Percentiles rank a stretch among this genome's conserved stretches.
phyloP scores from a whole-genome alignment of 441 rosid species.

The Breynia disticha region DNA sequence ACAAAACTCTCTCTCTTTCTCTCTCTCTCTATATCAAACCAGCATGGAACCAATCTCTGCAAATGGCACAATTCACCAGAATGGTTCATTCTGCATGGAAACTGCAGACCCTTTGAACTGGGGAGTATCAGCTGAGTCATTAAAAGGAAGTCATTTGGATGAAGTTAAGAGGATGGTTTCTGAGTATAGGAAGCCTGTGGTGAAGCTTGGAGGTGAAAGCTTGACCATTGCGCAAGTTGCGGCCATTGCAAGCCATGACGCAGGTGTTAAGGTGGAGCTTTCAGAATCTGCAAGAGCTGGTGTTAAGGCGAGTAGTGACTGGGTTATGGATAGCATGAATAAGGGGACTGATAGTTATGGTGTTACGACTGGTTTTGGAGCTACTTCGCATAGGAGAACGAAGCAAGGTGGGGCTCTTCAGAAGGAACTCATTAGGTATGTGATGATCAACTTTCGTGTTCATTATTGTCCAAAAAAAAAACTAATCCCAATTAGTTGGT shows the following conservation, averaged over 20 bases:
- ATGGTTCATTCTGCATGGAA: constrained; percentile 17
- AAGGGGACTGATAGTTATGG: constrained; percentile 72
- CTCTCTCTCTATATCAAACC: neutral
- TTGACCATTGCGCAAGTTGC: constrained; percentile 65
- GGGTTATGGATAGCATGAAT: constrained; percentile 71
- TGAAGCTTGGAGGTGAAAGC: constrained; percentile 53
- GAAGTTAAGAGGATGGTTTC: constrained; percentile 64
- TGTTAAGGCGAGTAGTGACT: constrained; percentile 65
- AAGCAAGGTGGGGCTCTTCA: constrained; percentile 62
- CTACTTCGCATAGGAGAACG: constrained; percentile 70
- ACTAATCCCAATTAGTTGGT: no score
- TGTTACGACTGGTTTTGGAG: constrained; percentile 73
- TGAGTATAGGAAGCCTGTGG: constrained; percentile 48
- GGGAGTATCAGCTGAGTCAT: constrained; percentile 52
- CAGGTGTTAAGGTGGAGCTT: constrained; percentile 39
- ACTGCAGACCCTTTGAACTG: constrained; percentile 46
- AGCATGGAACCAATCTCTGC: constrained; percentile 12
- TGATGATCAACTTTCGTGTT: neutral
- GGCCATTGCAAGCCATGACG: constrained; percentile 27
- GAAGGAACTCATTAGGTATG: constrained; percentile 50
- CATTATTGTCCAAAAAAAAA: no score
- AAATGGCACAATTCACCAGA: constrained; percentile 11
- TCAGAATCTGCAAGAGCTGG: constrained; percentile 52
- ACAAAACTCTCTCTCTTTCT: neutral
- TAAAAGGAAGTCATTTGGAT: constrained; percentile 69